These are phyloP conservation scores for Miscanthus sacchariflorus DNA, from an alignment of 202 grass and related monocot species.

Conservation along the genomic window DNA sequence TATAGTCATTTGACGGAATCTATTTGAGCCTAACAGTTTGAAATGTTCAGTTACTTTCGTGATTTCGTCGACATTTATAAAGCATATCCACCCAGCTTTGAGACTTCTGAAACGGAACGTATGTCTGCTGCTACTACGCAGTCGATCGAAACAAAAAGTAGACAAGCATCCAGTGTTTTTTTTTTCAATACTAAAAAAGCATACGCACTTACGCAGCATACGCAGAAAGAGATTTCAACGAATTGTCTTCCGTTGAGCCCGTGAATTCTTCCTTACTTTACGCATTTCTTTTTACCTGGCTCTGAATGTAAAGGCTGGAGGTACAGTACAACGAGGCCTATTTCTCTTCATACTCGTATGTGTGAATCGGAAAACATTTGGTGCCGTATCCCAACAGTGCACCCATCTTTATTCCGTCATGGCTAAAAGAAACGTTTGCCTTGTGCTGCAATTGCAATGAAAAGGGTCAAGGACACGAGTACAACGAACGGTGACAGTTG, in stretches of 20 bases:
- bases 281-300: not conserved
- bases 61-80: not conserved
- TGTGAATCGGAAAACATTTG: not conserved
- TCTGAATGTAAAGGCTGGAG: not conserved
- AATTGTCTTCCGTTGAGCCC: not conserved
- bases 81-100: not conserved
- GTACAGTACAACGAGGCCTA: not conserved
- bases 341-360: not conserved
- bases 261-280: not conserved
- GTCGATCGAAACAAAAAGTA: not conserved
- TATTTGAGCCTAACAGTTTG: slow-evolving; percentile 21
- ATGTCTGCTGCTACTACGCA: not conserved
- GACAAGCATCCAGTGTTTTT: too few species aligned
- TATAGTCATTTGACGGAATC: slow-evolving; percentile 11
- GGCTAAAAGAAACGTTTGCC: slow-evolving; percentile 1
- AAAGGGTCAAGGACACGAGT: not conserved
- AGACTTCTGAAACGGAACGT: not conserved
- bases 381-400: not conserved
- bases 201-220: not conserved
- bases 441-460: not conserved
- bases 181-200: not conserved
- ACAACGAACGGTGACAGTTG: not conserved
- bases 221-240: not conserved
- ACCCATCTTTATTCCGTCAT: slow-evolving; percentile 1
- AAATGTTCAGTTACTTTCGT: not conserved